phyloP scores from a whole-genome alignment of 2,329 filamentous ascomycete species.

The Pyrenophora tritici-repentis region DNA sequence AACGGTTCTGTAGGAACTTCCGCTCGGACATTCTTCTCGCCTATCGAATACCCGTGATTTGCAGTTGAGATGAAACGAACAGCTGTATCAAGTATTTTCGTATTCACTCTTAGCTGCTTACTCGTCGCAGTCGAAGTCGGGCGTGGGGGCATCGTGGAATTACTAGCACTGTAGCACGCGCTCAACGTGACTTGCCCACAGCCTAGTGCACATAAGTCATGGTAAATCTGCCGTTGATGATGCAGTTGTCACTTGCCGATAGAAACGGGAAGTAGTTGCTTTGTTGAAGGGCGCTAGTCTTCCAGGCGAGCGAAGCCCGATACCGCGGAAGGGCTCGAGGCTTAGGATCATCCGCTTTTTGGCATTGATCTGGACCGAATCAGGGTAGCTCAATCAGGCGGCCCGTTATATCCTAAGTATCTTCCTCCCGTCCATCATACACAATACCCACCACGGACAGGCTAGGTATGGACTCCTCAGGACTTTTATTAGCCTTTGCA shows the following conservation, averaged over 20 bases:
- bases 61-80: neutral
- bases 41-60: neutral
- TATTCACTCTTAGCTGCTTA: neutral
- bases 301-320: conserved; percentile 1
- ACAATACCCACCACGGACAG: neutral
- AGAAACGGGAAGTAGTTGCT: conserved; percentile 1
- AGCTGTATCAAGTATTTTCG: neutral
- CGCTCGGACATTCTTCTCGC: neutral
- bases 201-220: neutral
- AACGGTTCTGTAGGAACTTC: neutral
- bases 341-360: conserved; percentile 7
- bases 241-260: conserved; percentile 6
- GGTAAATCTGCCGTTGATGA: neutral
- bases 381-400: conserved; percentile 1
- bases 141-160: neutral
- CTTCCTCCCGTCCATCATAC: conserved; percentile 4
- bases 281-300: conserved; percentile 2
- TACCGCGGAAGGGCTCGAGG: conserved; percentile 1
- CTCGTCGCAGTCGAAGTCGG: neutral
- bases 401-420: conserved; percentile 1
- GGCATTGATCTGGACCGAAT: neutral
- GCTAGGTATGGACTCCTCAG: too few species aligned
- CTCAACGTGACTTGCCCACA: neutral
- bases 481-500: neutral
- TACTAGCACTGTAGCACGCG: neutral